Base-by-base conservation (phyloP, 768 basidiomycete species). In the Mycena metata region DNA sequence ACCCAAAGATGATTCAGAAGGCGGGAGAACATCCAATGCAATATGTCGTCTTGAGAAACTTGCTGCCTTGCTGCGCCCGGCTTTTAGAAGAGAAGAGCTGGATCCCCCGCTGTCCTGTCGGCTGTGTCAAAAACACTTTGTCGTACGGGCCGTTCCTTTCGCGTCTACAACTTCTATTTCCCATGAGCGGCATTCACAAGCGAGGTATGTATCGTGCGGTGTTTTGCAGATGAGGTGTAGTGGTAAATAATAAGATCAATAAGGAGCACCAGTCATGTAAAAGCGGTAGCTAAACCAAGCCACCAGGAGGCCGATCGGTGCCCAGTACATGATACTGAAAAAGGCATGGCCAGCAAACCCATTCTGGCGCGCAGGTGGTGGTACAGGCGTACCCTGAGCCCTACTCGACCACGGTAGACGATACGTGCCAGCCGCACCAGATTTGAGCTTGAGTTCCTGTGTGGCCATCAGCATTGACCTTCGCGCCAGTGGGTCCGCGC, bases 241-340 rank as follows among this genome's bases (percentile, higher is more conserved):
- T 42, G 51, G 45, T 49, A 43, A 35, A 73, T 57, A 57, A 61
- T 54, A 61, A 49, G n/a, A 26, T 55, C 79, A 72, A 73, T 81
- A 86, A 75, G 82, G 79, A 49, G 82, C 75, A 52, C 86, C 85
- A 46, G 84, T 81, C 46, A 83, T 79, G 79, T 95, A 95, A 80
- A 85, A 90, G 70, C 94, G 88, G 89, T 90, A 97, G 54, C 90
- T 95, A 73, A 97, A 92, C 89, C 95, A 96, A 55, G 87, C 96
- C 69, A 88, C 93, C 51, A 97, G 82, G 30, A 94, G 80, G 50
- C 83, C 88, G 46, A 96, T 85, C 60, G 96, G 96, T 24, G 95
- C 76, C 75, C 96, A 89, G 86, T 95, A 97, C 86, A 93, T 90
- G 79, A 91, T 64, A 79, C 91, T 93, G 74, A 56, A 51, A 33